Conservation (phyloP, 495 filamentous ascomycete genomes). For the Stereocaulon alpinum region DNA sequence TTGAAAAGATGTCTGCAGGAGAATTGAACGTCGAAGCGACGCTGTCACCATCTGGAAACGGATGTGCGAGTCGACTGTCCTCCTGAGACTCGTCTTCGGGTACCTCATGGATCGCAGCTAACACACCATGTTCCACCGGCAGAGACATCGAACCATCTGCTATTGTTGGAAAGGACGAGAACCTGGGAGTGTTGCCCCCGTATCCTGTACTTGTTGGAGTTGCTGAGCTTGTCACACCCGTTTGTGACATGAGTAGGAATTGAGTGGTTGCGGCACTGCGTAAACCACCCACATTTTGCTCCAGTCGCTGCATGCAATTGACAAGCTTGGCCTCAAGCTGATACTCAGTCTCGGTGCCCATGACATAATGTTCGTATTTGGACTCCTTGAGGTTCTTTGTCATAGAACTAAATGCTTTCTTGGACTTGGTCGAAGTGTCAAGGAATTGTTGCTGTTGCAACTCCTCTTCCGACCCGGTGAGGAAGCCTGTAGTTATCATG, state of each 20-base stretch:
- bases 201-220: constrained; percentile 27
- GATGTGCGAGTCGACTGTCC: constrained; percentile 25
- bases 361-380: constrained; percentile 79
- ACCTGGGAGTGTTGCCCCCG: constrained; percentile 22
- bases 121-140: constrained; percentile 31
- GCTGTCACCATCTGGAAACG: constrained; percentile 15
- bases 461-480: constrained; percentile 76
- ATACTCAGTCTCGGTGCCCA: constrained; percentile 76
- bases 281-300: constrained; percentile 84
- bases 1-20: constrained; percentile 71
- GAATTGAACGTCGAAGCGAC: constrained; percentile 29
- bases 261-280: constrained; percentile 83
- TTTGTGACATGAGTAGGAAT: constrained; percentile 67
- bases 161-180: constrained; percentile 10
- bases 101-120: constrained; percentile 57
- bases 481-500: constrained; percentile 73
- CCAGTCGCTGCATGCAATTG: constrained; percentile 73
- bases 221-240: constrained; percentile 23
- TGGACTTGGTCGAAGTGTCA: constrained; percentile 56
- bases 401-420: constrained; percentile 58
- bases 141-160: constrained; percentile 29
- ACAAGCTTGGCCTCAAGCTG: constrained; percentile 68
- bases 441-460: constrained; percentile 51
- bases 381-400: constrained; percentile 76
- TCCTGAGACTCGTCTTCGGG: constrained; percentile 46